These are phyloP conservation scores for Pholiota conissans DNA, from an alignment of 768 basidiomycete species.

Conservation along the genomic window DNA sequence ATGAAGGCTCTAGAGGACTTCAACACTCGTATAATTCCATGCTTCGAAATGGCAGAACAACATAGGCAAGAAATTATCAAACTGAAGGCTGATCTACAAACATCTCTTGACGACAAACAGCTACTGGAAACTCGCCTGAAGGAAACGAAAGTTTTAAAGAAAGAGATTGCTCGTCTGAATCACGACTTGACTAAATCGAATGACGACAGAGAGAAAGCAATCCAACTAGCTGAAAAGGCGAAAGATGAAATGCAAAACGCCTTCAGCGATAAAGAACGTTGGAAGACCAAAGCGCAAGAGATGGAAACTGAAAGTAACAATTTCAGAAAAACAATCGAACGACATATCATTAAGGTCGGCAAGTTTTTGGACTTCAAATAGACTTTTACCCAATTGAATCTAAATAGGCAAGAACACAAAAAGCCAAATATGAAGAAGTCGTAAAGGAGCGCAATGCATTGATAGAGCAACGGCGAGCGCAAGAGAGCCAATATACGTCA, in stretches of 20 bases:
- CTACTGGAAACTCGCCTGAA: conserved; percentile 15
- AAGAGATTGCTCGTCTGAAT: conserved; percentile 22
- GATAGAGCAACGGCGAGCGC: conserved; percentile 13
- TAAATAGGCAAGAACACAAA: conserved; percentile 19
- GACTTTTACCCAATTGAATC: not conserved
- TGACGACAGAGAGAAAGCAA: conserved; percentile 26
- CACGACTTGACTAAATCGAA: conserved; percentile 15
- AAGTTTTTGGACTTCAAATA: not conserved
- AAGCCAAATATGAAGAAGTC: conserved; percentile 23
- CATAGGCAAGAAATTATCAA: conserved; percentile 28
- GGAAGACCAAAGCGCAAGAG: conserved; percentile 16
- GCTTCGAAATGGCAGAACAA: conserved; percentile 29
- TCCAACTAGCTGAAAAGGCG: conserved; percentile 27
- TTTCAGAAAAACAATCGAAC: conserved; percentile 30
- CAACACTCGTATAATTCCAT: conserved; percentile 38
- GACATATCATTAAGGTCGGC: conserved; percentile 23
- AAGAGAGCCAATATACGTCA: conserved; percentile 18
- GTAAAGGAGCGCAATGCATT: conserved; percentile 20
- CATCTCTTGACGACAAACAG: conserved; percentile 12
- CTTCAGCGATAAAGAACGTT: conserved; percentile 14
- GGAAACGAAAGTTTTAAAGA: conserved; percentile 18
- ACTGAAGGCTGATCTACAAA: conserved; percentile 19
- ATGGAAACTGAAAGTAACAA: conserved; percentile 27
- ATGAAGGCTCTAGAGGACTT: conserved; percentile 40
- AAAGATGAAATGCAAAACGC: conserved; percentile 23